These are phyloP conservation scores for Schoenoplectus tabernaemontani DNA, from an alignment of 202 grass and related monocot genomes.

Conservation along the genomic window DNA sequence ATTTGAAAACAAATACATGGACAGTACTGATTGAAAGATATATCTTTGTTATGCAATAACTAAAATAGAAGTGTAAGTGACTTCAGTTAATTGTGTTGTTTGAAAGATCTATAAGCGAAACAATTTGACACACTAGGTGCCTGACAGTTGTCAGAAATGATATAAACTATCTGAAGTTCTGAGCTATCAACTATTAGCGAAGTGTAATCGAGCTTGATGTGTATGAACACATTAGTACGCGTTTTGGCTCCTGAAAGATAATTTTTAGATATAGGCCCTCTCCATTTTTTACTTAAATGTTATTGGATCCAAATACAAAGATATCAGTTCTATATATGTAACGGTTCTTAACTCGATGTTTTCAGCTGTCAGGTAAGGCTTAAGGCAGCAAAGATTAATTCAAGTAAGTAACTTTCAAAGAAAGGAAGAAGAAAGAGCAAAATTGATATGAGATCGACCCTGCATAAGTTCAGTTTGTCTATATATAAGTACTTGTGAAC, in stretches of 20 bases:
- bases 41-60: background rate
- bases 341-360: too few species aligned
- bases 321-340: too few species aligned
- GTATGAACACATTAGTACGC: too few species aligned
- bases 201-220: too few species aligned
- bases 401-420: background rate
- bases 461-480: too few species aligned
- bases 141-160: background rate
- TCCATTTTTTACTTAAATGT: too few species aligned
- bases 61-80: background rate
- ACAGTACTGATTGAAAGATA: background rate
- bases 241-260: too few species aligned
- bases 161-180: background rate
- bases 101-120: background rate
- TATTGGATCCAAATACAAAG: too few species aligned
- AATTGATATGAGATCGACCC: background rate
- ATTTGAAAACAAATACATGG: background rate
- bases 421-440: background rate
- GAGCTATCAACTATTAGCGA: too few species aligned
- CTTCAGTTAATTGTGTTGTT: background rate
- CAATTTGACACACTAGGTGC: background rate
- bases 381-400: background rate
- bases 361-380: background rate
- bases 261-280: too few species aligned
- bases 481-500: too few species aligned